phyloP scores from a whole-genome alignment of 1,284 basidiomycete genomes.

The Leccinum subatratum region DNA sequence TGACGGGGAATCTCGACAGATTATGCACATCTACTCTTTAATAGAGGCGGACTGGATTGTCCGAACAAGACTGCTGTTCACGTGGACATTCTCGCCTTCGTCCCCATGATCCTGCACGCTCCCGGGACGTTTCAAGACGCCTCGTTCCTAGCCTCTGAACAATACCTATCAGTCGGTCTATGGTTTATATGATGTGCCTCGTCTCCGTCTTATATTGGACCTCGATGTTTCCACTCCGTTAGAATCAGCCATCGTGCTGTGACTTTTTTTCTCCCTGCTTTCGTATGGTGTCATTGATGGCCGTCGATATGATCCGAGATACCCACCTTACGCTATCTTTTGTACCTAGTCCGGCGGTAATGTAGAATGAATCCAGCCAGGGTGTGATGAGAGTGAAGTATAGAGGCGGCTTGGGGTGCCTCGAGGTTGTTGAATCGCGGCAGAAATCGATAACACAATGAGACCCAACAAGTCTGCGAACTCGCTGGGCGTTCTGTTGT shows the following conservation, averaged over 20 bases:
- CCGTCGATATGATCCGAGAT: neutral
- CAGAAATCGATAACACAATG: neutral
- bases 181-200: neutral
- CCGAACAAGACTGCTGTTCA: neutral
- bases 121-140: neutral
- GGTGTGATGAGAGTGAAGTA: conserved; percentile 3
- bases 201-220: neutral
- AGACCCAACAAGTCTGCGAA: conserved; percentile 3
- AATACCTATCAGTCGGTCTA: neutral
- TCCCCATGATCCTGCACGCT: neutral
- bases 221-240: neutral
- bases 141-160: neutral
- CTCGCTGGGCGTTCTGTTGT: conserved; percentile 11
- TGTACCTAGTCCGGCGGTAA: conserved; percentile 18
- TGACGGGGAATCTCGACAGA: conserved; percentile 8
- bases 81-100: neutral
- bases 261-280: neutral
- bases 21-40: neutral
- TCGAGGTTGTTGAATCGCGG: neutral
- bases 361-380: conserved; percentile 3
- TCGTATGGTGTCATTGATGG: neutral
- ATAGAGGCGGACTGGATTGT: neutral
- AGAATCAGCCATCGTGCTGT: neutral
- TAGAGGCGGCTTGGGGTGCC: neutral
- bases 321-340: conserved; percentile 5